A percentile compares a stretch with the other conserved stretches of the same genome.
Evolutionary conservation across 306 rosid species (phyloP).

Genomic region (Dalbergia cochinchinensis): DNA sequence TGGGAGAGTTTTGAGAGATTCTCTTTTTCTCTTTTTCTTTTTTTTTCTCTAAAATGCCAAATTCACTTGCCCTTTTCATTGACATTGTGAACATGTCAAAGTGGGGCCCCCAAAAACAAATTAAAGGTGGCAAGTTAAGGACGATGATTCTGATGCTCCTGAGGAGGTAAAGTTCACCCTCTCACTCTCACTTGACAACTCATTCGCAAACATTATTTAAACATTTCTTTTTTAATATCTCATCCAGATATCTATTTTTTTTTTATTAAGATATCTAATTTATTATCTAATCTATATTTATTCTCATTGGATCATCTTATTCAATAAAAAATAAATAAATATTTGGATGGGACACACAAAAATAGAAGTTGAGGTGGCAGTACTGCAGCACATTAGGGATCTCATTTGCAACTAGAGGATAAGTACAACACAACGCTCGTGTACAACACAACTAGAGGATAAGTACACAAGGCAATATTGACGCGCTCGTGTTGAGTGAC

Average conservation of each 20-base stretch:
- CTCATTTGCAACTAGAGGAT: not conserved
- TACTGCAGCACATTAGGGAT: conserved; percentile 1
- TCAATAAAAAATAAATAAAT: too few species aligned
- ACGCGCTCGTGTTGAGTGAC: conserved; percentile 1
- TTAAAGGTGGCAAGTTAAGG: conserved; percentile 4
- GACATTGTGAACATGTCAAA: conserved; percentile 55
- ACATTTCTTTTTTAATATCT: too few species aligned
- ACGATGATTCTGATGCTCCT: conserved; percentile 28
- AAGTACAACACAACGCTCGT: too few species aligned
- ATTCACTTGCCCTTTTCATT: conserved; percentile 52
- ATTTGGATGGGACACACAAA: too few species aligned
- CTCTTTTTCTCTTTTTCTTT: not conserved
- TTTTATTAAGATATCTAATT: too few species aligned
- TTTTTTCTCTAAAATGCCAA: conserved; percentile 2
- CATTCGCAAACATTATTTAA: too few species aligned
- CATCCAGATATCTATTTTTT: too few species aligned
- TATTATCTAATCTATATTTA: too few species aligned
- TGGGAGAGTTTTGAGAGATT: conserved; percentile 42
- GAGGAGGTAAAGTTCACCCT: not conserved
- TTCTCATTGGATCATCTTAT: too few species aligned
- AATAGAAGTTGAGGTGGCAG: too few species aligned
- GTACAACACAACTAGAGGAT: too few species aligned
- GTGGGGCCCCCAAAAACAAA: conserved; percentile 9
- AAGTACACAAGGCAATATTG: too few species aligned
- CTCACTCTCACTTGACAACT: not conserved